Percentiles rank a stretch among this genome's conserved stretches.
These are phyloP conservation scores for Thelonectria rubi DNA, from an alignment of 2,329 filamentous ascomycete genomes.

Conservation along the genomic window DNA sequence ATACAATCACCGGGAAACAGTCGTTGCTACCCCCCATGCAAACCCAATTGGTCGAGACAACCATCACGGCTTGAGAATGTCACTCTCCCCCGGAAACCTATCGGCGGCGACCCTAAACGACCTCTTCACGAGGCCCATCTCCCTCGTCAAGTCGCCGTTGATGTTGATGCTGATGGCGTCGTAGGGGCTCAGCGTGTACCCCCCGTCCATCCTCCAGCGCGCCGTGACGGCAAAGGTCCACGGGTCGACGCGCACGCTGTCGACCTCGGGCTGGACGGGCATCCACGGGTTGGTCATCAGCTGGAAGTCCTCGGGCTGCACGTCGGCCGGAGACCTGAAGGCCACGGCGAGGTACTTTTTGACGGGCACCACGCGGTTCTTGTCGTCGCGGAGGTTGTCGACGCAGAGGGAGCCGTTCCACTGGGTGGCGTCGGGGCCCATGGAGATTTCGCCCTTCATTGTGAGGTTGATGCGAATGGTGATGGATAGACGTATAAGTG, in stretches of 20 bases:
- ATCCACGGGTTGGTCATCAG: constrained; percentile 13
- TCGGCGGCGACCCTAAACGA: constrained; percentile 15
- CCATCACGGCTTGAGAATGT: constrained; percentile 1
- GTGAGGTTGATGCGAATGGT: not conserved
- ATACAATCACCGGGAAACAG: too few relatives aligned
- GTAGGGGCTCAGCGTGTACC: constrained; percentile 13
- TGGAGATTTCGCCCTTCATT: constrained; percentile 13
- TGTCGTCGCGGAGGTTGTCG: constrained; percentile 13
- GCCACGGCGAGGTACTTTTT: constrained; percentile 10
- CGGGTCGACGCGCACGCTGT: constrained; percentile 11
- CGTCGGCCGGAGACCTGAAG: constrained; percentile 10
- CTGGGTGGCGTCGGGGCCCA: constrained; percentile 16
- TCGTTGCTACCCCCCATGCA: too few relatives aligned
- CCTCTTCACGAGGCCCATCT: constrained; percentile 4
- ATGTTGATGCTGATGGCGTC: constrained; percentile 20
- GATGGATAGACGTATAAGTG: not conserved
- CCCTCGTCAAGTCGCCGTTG: constrained; percentile 15
- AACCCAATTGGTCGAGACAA: too few relatives aligned
- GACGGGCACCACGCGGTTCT: constrained; percentile 6
- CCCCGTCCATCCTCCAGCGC: constrained; percentile 13
- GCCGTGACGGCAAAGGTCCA: constrained; percentile 18
- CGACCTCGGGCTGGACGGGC: constrained; percentile 10
- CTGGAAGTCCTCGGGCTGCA: constrained; percentile 13
- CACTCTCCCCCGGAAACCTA: constrained; percentile 10
- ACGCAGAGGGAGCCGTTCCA: constrained; percentile 15